Conservation (phyloP, 1,284 basidiomycete genomes). For the Mycena sp. region DNA sequence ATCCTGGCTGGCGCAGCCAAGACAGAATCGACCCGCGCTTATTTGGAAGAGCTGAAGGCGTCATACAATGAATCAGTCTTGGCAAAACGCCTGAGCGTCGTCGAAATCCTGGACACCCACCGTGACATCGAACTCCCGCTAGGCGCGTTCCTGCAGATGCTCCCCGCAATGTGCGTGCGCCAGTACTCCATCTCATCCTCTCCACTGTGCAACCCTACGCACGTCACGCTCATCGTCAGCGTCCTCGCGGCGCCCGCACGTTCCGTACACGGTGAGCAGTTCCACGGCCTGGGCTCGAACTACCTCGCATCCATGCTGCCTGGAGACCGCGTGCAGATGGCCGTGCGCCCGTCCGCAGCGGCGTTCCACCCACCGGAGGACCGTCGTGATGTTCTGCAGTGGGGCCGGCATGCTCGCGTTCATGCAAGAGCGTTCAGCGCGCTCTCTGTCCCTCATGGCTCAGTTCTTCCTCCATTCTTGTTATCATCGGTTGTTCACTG, state of each 20-base stretch:
- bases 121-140: slow-evolving; percentile 49
- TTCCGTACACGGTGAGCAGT: slow-evolving; percentile 49
- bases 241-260: slow-evolving; percentile 37
- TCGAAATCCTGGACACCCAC: slow-evolving; percentile 55
- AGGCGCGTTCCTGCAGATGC: slow-evolving; percentile 49
- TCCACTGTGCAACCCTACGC: slow-evolving; percentile 54
- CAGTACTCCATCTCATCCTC: slow-evolving; percentile 50
- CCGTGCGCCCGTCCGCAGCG: slow-evolving; percentile 51
- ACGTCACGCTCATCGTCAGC: slow-evolving; percentile 14
- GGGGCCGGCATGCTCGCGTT: slow-evolving; percentile 64
- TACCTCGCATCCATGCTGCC: slow-evolving; percentile 53
- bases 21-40: slow-evolving; percentile 25
- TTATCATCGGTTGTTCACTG: too few relatives aligned
- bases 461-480: too few relatives aligned
- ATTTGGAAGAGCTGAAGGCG: slow-evolving; percentile 39
- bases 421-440: slow-evolving; percentile 63
- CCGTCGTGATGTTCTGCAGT: slow-evolving; percentile 59
- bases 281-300: slow-evolving; percentile 59
- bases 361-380: slow-evolving; percentile 59
- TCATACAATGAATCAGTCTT: slow-evolving; percentile 49
- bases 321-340: slow-evolving; percentile 55
- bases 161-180: slow-evolving; percentile 55
- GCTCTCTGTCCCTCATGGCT: too few relatives aligned
- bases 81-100: slow-evolving; percentile 50
- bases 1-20: slow-evolving; percentile 33